These are phyloP conservation scores for Saccharomycopsis sp. DNA, from an alignment of 805 yeast genomes.

Conservation along the genomic window DNA sequence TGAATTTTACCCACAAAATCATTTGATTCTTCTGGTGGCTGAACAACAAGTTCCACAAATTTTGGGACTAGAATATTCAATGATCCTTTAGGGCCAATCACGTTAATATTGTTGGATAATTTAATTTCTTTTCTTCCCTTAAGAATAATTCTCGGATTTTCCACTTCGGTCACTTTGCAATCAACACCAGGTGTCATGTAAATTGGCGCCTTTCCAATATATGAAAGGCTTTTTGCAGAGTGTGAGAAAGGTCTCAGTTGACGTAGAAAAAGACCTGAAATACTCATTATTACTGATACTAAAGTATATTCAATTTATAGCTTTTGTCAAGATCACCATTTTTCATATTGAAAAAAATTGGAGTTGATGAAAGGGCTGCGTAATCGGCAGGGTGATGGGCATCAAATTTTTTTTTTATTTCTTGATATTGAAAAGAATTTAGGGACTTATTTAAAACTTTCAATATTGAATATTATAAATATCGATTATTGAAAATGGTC, in stretches of 20 bases:
- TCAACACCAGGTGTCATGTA: slow-evolving; percentile 52
- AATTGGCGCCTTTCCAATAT: slow-evolving; percentile 77
- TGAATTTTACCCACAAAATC: slow-evolving; percentile 28
- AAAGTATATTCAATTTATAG: too few relatives aligned
- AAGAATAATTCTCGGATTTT: slow-evolving; percentile 47
- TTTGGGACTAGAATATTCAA: slow-evolving; percentile 24
- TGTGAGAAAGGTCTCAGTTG: background rate
- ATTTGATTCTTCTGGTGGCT: slow-evolving; percentile 67
- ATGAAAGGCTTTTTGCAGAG: slow-evolving; percentile 31
- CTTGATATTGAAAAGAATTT: too few relatives aligned
- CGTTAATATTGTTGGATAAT: slow-evolving; percentile 55
- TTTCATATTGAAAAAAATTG: too few relatives aligned
- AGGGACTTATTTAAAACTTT: too few relatives aligned
- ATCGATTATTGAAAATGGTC: slow-evolving; percentile 62
- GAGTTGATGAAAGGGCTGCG: too few relatives aligned
- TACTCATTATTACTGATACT: too few relatives aligned
- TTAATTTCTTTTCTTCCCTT: slow-evolving; percentile 53
- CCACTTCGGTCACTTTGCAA: slow-evolving; percentile 36
- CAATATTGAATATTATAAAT: too few relatives aligned
- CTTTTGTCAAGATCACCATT: too few relatives aligned
- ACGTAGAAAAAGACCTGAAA: too few relatives aligned
- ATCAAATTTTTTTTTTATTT: too few relatives aligned
- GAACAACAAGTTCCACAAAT: slow-evolving; percentile 11
- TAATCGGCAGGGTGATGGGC: too few relatives aligned
- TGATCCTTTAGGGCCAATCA: slow-evolving; percentile 40